phyloP scores from a whole-genome alignment of 352 stramenopile species.

The Phytophthora tentaculata region DNA sequence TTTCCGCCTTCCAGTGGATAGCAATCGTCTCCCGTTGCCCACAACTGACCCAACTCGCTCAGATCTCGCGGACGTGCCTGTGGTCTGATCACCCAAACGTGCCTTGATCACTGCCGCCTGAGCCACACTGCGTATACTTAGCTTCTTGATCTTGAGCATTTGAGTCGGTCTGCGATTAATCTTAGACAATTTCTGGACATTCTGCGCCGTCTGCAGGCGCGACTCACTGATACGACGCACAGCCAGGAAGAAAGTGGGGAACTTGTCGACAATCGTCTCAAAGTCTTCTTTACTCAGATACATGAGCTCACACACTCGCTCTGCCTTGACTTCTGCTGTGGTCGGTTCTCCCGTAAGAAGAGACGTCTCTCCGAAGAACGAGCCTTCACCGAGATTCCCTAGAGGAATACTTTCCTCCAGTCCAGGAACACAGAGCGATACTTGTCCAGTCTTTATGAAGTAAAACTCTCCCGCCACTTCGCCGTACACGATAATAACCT shows the following conservation, averaged over 20 bases:
- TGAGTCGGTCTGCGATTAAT: conserved; percentile 49
- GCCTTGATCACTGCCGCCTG: conserved; percentile 28
- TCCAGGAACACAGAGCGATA: conserved; percentile 55
- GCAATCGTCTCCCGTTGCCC: conserved; percentile 11
- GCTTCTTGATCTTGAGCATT: conserved; percentile 28
- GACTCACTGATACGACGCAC: conserved; percentile 73
- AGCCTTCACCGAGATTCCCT: conserved; percentile 73
- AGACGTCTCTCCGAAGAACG: conserved; percentile 80
- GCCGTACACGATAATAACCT: conserved; percentile 69
- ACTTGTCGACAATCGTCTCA: conserved; percentile 59
- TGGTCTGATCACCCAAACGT: conserved; percentile 14
- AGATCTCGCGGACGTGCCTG: conserved; percentile 2
- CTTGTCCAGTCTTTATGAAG: conserved; percentile 74
- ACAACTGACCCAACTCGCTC: conserved; percentile 20
- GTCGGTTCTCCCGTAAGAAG: conserved; percentile 61
- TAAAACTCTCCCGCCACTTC: conserved; percentile 76
- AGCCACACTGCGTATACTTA: conserved; percentile 30
- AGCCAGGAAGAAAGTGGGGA: conserved; percentile 73
- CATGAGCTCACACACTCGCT: conserved; percentile 69
- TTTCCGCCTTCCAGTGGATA: conserved; percentile 37
- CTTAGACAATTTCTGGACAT: conserved; percentile 70
- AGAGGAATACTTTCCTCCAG: conserved; percentile 48
- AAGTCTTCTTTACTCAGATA: conserved; percentile 71
- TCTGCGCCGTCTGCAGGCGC: conserved; percentile 68
- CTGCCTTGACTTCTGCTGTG: conserved; percentile 64